phyloP scores from a whole-genome alignment of 495 filamentous ascomycete species.

The Podospora appendiculata region DNA sequence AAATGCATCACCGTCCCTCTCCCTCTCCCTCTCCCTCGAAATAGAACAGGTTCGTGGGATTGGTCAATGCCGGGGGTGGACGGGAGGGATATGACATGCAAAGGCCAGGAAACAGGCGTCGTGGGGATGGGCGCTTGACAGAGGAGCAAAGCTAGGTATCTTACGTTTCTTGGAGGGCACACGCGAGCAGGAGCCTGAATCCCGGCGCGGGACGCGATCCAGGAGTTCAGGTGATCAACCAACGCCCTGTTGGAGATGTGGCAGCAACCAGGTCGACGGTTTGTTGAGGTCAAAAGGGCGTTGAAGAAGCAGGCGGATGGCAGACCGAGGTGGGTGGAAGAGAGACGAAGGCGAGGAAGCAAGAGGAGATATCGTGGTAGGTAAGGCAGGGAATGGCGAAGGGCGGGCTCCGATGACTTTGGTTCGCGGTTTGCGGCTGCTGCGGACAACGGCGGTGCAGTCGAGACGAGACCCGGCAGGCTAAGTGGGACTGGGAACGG shows the following conservation, averaged over 20 bases:
- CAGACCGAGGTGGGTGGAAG: neutral
- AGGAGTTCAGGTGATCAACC: neutral
- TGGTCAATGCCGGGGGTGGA: conserved; percentile 11
- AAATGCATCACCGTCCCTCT: conserved; percentile 8
- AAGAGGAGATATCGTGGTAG: neutral
- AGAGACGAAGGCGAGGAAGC: neutral
- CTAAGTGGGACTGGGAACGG: neutral
- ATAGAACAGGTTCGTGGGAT: conserved; percentile 6
- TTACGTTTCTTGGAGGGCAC: neutral
- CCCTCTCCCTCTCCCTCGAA: neutral
- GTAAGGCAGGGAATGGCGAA: neutral
- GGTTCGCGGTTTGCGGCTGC: neutral
- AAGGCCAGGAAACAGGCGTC: neutral
- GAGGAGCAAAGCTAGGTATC: too few relatives aligned
- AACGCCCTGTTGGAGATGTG: neutral
- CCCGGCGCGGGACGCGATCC: conserved; percentile 3
- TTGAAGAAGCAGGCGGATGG: neutral
- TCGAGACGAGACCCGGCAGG: neutral
- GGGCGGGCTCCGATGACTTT: too few relatives aligned
- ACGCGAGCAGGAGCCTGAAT: neutral
- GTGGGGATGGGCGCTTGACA: neutral
- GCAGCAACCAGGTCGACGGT: neutral
- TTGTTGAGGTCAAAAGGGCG: neutral
- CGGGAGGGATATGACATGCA: conserved; percentile 1
- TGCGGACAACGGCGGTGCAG: neutral